phyloP scores from a whole-genome alignment of 1,139 yeast genomes.

The Kurtzmaniella quercitrusa region DNA sequence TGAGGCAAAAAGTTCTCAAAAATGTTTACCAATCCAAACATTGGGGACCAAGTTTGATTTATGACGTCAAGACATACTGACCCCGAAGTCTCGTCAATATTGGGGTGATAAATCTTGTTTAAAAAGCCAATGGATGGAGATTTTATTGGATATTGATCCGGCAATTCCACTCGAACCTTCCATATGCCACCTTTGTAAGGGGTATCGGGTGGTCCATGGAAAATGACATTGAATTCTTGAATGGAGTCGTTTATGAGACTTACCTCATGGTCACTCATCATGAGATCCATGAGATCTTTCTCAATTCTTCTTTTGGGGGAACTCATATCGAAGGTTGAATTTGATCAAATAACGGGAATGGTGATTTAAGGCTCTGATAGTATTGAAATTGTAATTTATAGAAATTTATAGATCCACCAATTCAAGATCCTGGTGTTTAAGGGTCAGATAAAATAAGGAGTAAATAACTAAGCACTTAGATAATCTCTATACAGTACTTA shows the following conservation, averaged over 20 bases:
- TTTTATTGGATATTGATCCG: slow-evolving; percentile 93
- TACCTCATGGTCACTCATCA: slow-evolving; percentile 94
- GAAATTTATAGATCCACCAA: too few relatives aligned
- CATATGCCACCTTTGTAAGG: slow-evolving; percentile 90
- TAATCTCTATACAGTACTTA: neutral
- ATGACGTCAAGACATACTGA: slow-evolving; percentile 95
- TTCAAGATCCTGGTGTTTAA: too few relatives aligned
- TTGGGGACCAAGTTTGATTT: slow-evolving; percentile 97
- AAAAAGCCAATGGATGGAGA: slow-evolving; percentile 95
- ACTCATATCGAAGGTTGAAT: slow-evolving; percentile 36
- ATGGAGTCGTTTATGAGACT: slow-evolving; percentile 80
- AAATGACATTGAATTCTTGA: slow-evolving; percentile 86
- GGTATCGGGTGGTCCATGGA: slow-evolving; percentile 83
- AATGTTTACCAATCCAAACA: slow-evolving; percentile 88
- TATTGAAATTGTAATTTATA: too few relatives aligned
- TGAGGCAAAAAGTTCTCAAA: slow-evolving; percentile 95
- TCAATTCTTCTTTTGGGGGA: slow-evolving; percentile 88
- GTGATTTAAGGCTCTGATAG: neutral
- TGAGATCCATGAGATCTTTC: slow-evolving; percentile 94
- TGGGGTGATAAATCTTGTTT: slow-evolving; percentile 91
- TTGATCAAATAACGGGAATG: neutral
- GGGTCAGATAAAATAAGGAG: slow-evolving; percentile 1
- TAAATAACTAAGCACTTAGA: neutral
- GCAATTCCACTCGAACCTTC: slow-evolving; percentile 90
- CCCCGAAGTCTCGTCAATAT: slow-evolving; percentile 86